phyloP scores from a whole-genome alignment of 768 basidiomycete species.

The Rhodotorula kratochvilovae region DNA sequence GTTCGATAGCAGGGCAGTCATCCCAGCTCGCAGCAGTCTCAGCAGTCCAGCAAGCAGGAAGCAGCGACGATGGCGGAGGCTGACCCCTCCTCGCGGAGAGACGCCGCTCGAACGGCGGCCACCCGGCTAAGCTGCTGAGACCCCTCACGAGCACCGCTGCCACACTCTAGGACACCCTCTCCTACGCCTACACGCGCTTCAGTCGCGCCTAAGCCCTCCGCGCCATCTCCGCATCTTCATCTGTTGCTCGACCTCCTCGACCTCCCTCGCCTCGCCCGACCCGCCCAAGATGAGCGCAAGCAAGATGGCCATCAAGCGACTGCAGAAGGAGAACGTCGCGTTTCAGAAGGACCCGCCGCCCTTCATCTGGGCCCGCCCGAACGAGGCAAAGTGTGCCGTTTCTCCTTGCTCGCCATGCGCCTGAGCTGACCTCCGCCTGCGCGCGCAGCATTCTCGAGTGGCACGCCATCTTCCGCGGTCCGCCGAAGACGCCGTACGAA shows the following conservation, averaged over 20 bases:
- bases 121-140: too few species aligned
- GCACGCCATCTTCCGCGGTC: constrained; percentile 61
- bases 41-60: not conserved
- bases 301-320: constrained; percentile 38
- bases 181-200: not conserved
- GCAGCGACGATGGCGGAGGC: too few species aligned
- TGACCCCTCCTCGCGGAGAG: too few species aligned
- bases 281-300: not conserved
- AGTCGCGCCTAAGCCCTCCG: too few species aligned
- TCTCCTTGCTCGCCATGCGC: not conserved
- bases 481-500: constrained; percentile 81
- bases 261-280: not conserved
- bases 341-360: constrained; percentile 94
- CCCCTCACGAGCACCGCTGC: too few species aligned
- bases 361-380: constrained; percentile 89
- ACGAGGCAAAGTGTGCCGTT: constrained; percentile 61
- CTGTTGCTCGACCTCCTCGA: not conserved
- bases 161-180: too few species aligned
- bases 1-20: not conserved
- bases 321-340: constrained; percentile 78
- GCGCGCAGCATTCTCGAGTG: constrained; percentile 34
- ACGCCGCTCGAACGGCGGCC: too few species aligned
- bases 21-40: too few species aligned
- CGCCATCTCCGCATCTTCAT: not conserved
- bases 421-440: too few species aligned